These are phyloP conservation scores for Hirschioporus abietinus DNA, from an alignment of 768 basidiomycete genomes.

Conservation along the genomic window DNA sequence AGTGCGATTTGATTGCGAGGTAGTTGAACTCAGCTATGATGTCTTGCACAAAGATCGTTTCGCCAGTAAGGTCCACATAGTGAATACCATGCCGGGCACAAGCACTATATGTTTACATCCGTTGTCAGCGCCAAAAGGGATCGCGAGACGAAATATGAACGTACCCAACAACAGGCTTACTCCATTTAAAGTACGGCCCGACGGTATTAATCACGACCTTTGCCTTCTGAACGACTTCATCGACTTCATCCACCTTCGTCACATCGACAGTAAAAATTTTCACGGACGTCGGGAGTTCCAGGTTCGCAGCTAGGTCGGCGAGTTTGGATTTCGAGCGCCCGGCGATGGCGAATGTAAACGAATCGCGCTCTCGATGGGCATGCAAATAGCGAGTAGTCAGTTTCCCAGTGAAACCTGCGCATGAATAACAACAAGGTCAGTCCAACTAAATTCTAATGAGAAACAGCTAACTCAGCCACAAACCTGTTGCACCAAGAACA, in stretches of 20 bases:
- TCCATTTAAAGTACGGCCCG: constrained; percentile 70
- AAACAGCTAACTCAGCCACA: constrained; percentile 5
- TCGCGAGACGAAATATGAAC: constrained; percentile 18
- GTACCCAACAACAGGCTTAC: constrained; percentile 66
- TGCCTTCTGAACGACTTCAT: constrained; percentile 49
- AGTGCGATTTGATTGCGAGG: constrained; percentile 58
- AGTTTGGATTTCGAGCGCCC: constrained; percentile 66
- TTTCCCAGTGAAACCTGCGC: constrained; percentile 61
- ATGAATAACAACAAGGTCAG: neutral
- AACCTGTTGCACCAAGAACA: constrained; percentile 65
- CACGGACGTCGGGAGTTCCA: constrained; percentile 40
- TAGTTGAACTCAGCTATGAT: constrained; percentile 65
- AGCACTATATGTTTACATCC: constrained; percentile 35
- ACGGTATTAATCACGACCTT: constrained; percentile 73
- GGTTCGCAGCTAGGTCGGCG: constrained; percentile 41
- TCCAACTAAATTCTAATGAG: neutral
- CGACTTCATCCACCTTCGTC: constrained; percentile 44
- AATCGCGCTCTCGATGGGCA: constrained; percentile 49
- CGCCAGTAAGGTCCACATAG: constrained; percentile 83
- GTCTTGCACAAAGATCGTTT: constrained; percentile 57
- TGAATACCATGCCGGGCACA: constrained; percentile 72
- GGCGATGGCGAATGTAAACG: constrained; percentile 66
- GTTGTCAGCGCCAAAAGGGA: neutral
- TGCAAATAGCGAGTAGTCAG: constrained; percentile 65
- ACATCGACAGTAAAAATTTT: constrained; percentile 54